These are phyloP conservation scores for Solanum virginianum DNA, from an alignment of 257 asterid species.

Conservation along the genomic window DNA sequence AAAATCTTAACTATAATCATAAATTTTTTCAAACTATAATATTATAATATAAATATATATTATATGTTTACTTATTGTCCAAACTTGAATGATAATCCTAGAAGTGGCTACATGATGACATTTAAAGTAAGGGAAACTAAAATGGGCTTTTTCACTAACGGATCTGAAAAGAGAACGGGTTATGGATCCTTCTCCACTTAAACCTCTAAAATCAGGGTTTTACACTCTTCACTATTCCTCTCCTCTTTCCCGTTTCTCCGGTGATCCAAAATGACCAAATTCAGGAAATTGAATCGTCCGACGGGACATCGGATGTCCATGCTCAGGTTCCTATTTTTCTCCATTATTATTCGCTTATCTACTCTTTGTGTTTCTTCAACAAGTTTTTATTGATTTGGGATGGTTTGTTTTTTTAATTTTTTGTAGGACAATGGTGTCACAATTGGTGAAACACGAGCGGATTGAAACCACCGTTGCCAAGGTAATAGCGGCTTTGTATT, in stretches of 20 bases:
- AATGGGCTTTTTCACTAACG: neutral
- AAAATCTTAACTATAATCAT: too few relatives aligned
- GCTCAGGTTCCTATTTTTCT: conserved; percentile 45
- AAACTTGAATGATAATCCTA: neutral
- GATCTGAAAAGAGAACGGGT: neutral
- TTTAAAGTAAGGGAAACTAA: neutral
- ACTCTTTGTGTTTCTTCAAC: neutral
- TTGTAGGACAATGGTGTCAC: conserved; percentile 88
- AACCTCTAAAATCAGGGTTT: neutral
- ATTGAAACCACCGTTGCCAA: conserved; percentile 89
- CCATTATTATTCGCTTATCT: neutral
- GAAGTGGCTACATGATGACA: neutral
- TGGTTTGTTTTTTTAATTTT: neutral
- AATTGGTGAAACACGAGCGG: conserved; percentile 85
- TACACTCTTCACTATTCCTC: neutral
- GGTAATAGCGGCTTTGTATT: conserved; percentile 12
- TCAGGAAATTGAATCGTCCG: conserved; percentile 82
- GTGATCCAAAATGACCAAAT: conserved; percentile 49
- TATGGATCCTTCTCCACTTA: neutral
- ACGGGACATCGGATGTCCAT: conserved; percentile 83
- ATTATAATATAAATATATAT: too few relatives aligned
- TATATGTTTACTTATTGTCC: too few relatives aligned
- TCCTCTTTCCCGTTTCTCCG: neutral
- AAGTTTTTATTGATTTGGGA: neutral
- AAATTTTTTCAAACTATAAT: too few relatives aligned